Percentiles rank a stretch among this genome's conserved stretches.
These are phyloP conservation scores for Russula emetica DNA, from an alignment of 768 basidiomycete species.

Conservation along the genomic window DNA sequence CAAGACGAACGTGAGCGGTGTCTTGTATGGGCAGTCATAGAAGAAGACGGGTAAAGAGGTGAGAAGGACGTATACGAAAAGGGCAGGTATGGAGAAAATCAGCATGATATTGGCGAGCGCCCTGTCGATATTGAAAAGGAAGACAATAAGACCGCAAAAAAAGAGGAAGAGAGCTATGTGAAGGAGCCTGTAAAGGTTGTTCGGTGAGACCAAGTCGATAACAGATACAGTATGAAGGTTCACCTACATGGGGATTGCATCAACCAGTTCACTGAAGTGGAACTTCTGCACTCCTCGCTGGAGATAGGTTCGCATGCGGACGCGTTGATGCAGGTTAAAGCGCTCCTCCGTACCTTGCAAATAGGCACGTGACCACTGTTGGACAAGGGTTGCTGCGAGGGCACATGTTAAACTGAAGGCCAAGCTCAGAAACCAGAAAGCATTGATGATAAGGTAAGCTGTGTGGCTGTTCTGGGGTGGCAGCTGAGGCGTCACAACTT, in stretches of 20 bases:
- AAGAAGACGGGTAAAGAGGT: slow-evolving; percentile 17
- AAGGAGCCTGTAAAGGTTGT: slow-evolving; percentile 10
- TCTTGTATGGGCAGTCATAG: slow-evolving; percentile 20
- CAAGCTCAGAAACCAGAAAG: slow-evolving; percentile 27
- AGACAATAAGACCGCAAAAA: slow-evolving; percentile 15
- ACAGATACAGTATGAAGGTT: background rate
- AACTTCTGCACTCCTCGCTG: slow-evolving; percentile 19
- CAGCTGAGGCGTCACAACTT: background rate
- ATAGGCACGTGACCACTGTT: slow-evolving; percentile 27
- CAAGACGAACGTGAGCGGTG: slow-evolving; percentile 17
- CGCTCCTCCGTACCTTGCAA: slow-evolving; percentile 15
- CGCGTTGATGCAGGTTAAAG: slow-evolving; percentile 15
- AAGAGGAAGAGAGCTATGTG: slow-evolving; percentile 21
- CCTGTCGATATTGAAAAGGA: slow-evolving; percentile 3
- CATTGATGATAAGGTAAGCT: slow-evolving; percentile 18
- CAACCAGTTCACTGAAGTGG: slow-evolving; percentile 16
- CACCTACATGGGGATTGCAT: slow-evolving; percentile 14
- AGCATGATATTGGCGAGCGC: slow-evolving; percentile 13
- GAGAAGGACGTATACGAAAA: slow-evolving; percentile 11
- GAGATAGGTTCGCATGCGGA: slow-evolving; percentile 22
- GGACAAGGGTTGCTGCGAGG: slow-evolving; percentile 22
- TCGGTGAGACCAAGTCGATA: background rate
- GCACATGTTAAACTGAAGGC: slow-evolving; percentile 21
- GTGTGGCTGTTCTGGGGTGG: background rate
- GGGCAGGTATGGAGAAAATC: background rate